Base-by-base conservation (phyloP, 331 rosid genomes). In the Stylosanthes scabra region DNA sequence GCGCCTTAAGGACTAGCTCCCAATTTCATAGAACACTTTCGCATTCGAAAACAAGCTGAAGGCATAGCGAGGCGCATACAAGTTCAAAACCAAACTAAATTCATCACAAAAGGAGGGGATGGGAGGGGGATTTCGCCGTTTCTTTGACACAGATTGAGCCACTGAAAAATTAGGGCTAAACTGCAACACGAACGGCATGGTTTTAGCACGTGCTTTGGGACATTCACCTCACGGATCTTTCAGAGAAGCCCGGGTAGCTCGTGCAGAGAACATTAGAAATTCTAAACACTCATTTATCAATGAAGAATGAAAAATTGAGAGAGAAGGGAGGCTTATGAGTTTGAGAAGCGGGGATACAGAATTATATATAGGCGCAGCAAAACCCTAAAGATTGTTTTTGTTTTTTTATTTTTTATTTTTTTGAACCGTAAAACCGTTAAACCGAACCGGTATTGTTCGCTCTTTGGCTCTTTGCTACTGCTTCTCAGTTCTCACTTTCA, bases 161-260 rank as follows among this genome's bases (percentile, higher is more conserved):
- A 82, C 86, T 34, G 37, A 55, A 15, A 29, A 7, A 45, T 6
- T 9, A 27, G 54, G 81, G 85, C 93, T 74, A 79, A 87, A 76
- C 97, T 91, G 97, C 96, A 94, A 94, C 99, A 94, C 97, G 68
- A 86, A 90, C 91, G 89, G 86, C 93, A 40, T 2, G 50, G 62
- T 12, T 89, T 16, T 94, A 11, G 99, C 99, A 91, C 93, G 82
- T 68, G 90, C 91, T 81, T 77, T 71, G 97, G 99, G 99, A 92
- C 97, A 54, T 84, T 78, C 89, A n/a, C 90, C 61, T 91, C 99
- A 94, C 6, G 28, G 12, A 20, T 14, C 6, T 46, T 3, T 94
- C 92, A 77, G 96, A 72, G 91, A 80, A 84, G 99, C 99, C 97
- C 97, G 96, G 97, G 97, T 85, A 82, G 87, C 90, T 59, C 93